phyloP scores from a whole-genome alignment of 441 rosid species.

The Euphorbia schlechtendalii region DNA sequence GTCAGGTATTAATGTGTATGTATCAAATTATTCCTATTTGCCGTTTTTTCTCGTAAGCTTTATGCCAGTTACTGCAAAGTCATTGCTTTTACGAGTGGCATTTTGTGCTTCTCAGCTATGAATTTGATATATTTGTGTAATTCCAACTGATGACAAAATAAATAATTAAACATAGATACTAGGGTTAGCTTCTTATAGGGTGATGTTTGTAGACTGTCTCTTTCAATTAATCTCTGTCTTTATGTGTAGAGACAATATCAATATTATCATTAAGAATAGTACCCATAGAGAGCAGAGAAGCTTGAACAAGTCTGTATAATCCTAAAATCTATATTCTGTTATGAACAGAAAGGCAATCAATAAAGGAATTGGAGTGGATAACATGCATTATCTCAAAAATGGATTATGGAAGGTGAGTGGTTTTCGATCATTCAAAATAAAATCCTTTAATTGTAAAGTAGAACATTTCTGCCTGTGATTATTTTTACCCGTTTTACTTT shows the following conservation, averaged over 20 bases:
- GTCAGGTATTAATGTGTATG: background rate
- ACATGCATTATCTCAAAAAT: constrained; percentile 95
- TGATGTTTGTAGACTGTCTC: background rate
- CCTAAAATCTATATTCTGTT: constrained; percentile 3
- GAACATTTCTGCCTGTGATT: background rate
- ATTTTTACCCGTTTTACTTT: background rate
- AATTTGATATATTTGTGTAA: background rate
- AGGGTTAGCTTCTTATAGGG: background rate
- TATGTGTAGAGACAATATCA: background rate
- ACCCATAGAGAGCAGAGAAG: background rate
- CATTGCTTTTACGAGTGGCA: background rate
- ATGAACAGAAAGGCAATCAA: constrained; percentile 63
- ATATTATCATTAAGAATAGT: background rate
- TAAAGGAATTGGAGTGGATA: constrained; percentile 97
- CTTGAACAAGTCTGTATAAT: background rate
- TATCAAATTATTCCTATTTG: background rate
- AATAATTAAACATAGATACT: background rate
- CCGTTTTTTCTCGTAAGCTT: background rate
- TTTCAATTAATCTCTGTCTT: background rate
- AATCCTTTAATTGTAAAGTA: background rate
- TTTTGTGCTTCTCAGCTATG: background rate
- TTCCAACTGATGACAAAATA: background rate
- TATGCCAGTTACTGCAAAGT: background rate
- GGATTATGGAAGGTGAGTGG: constrained; percentile 91
- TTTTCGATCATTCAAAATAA: background rate